phyloP scores from a whole-genome alignment of 2,329 filamentous ascomycete species.

The Trichoderma arundinaceum region DNA sequence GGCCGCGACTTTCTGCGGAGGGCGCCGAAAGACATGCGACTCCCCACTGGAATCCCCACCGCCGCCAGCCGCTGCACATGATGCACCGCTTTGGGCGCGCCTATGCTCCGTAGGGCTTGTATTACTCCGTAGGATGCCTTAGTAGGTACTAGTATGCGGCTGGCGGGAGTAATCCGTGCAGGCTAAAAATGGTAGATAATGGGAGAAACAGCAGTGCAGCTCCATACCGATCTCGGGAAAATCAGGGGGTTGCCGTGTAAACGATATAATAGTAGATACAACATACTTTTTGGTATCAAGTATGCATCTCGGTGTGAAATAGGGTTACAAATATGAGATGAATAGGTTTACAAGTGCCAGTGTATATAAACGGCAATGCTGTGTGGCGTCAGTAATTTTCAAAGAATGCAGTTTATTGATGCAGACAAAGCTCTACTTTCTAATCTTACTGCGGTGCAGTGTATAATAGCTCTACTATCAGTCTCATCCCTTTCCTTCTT shows the following conservation, averaged over 20 bases:
- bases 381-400: neutral
- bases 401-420: conserved; percentile 5
- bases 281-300: too few relatives aligned
- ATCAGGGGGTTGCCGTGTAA: neutral
- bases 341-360: too few relatives aligned
- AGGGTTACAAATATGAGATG: too few relatives aligned
- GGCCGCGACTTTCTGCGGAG: conserved; percentile 22
- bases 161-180: neutral
- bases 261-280: too few relatives aligned
- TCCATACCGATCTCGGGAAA: neutral
- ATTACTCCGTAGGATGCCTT: conserved; percentile 17
- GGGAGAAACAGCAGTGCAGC: conserved; percentile 1
- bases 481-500: neutral
- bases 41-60: conserved; percentile 14
- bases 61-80: conserved; percentile 27
- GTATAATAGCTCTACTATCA: neutral
- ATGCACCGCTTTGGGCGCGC: conserved; percentile 1
- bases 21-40: conserved; percentile 7
- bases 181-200: conserved; percentile 21
- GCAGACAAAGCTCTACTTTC: neutral
- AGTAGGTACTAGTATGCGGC: conserved; percentile 14
- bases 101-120: neutral
- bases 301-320: too few relatives aligned
- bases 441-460: neutral
- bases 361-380: too few relatives aligned